Conservation (phyloP, 805 yeast species). For the Ogataea thermomethanolica region DNA sequence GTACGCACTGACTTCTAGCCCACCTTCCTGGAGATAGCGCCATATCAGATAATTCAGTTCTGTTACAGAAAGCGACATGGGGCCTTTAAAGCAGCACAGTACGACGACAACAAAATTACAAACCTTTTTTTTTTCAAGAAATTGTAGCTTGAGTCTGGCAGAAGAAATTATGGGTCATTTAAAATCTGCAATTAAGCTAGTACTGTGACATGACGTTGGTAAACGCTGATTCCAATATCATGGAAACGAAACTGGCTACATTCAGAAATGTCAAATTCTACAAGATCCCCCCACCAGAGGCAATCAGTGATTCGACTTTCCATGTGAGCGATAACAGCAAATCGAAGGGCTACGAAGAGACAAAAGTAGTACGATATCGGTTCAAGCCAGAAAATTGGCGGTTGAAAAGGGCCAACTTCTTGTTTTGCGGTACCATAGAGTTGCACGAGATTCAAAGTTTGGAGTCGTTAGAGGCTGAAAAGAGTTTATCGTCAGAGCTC, state of each 20-base stretch:
- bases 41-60: conserved; percentile 89
- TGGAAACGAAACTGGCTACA: conserved; percentile 22
- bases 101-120: conserved; percentile 9
- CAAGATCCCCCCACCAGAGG: conserved; percentile 25
- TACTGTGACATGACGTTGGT: conserved; percentile 14
- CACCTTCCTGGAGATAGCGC: conserved; percentile 88
- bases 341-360: conserved; percentile 11
- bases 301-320: conserved; percentile 10
- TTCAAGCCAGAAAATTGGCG: conserved; percentile 19
- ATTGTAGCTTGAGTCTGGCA: conserved; percentile 3
- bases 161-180: conserved; percentile 6
- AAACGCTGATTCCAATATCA: conserved; percentile 14
- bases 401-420: conserved; percentile 13
- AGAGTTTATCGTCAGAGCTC: conserved; percentile 16
- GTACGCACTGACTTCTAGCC: conserved; percentile 70
- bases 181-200: background rate
- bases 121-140: conserved; percentile 5
- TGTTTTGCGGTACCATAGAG: conserved; percentile 25
- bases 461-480: conserved; percentile 17
- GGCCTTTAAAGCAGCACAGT: background rate
- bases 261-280: conserved; percentile 27
- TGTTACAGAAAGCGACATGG: conserved; percentile 76
- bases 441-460: conserved; percentile 20
- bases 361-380: conserved; percentile 12
- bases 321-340: conserved; percentile 4